Evolutionary conservation across 2,329 filamentous ascomycete species (phyloP), one percentile per base, ranked within the genome.

Genomic region (Cytospora leucostoma): DNA sequence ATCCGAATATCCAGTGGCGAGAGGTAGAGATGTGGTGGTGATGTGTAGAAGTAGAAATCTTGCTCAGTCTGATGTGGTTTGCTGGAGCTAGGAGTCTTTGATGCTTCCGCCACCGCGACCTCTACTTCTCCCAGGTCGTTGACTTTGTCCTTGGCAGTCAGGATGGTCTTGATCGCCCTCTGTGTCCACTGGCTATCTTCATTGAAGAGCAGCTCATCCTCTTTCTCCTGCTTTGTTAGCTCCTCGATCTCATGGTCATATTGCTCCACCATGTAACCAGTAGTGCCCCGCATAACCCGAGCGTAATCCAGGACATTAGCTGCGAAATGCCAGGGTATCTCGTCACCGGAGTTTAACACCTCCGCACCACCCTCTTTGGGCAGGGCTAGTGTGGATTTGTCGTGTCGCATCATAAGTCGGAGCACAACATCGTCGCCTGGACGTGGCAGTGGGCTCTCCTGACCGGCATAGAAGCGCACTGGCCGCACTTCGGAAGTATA

Each of bases 241-340:
- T 91, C 88, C 47, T 84, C 79, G 40, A 97, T 88, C 73, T 98
- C 94, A 44, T 85, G 79, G 66, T 96, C 87, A 69, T 89, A 94
- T 72, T 98, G 91, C 59, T 86, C 82, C 13, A 80, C 74, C 89
- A 99, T 94, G 73, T 99, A 99, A 38, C 90, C 88, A 70, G 90
- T 87, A 5, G 92, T 94, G 7, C 93, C 95, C 73, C 94, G 96
- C 91, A 99, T 97, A 61, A 98, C 89, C 47, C 93, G 87, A 17
- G 93, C 92, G 75, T 97, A 99, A 73, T 99, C 95, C 73, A 96
- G 84, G 40, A 97, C 93, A 70, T 97, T 96, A 11, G 92, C 93
- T 7, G 92, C 92, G 76, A 95, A 93, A 74, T 96, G 92, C 95
- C 95, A 99, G 0, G 95, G 95, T 40, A 98, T 86, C 70, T 93